Evolutionary conservation across 164 flowering plant genomes (phyloP).

Genomic region (Stephania cephalantha): DNA sequence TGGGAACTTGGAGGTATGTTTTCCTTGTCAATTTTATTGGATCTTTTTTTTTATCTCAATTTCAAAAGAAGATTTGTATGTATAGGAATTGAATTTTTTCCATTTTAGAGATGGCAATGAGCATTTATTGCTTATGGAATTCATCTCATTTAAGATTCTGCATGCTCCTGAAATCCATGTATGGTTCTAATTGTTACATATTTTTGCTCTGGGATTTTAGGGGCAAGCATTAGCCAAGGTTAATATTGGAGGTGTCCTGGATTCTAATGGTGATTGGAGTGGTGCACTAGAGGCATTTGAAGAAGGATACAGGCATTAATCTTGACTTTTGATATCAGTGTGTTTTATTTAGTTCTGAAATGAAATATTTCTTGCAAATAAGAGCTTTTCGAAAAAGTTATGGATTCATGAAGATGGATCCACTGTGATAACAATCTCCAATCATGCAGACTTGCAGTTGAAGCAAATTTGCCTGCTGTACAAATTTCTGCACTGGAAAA

Average conservation of each 20-base stretch:
- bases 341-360: slow-evolving; percentile 9
- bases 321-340: background rate
- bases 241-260: slow-evolving; percentile 74
- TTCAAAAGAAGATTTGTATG: background rate
- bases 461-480: slow-evolving; percentile 51
- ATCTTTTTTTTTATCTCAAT: background rate
- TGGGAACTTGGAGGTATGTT: slow-evolving; percentile 75
- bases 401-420: background rate
- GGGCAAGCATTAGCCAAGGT: slow-evolving; percentile 86
- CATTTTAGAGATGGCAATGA: background rate
- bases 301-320: slow-evolving; percentile 70
- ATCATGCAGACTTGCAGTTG: slow-evolving; percentile 63
- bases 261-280: slow-evolving; percentile 58
- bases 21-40: background rate
- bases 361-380: background rate
- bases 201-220: slow-evolving; percentile 30
- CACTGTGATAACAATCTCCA: slow-evolving; percentile 6
- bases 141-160: background rate
- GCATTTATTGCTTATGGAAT: background rate
- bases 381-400: background rate
- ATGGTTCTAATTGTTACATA: background rate
- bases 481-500: slow-evolving; percentile 88
- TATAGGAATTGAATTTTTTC: too few relatives aligned
- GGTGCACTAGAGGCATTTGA: slow-evolving; percentile 75
- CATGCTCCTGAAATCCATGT: background rate